phyloP scores from a whole-genome alignment of 441 rosid species.

The Populus trichocarpa region DNA sequence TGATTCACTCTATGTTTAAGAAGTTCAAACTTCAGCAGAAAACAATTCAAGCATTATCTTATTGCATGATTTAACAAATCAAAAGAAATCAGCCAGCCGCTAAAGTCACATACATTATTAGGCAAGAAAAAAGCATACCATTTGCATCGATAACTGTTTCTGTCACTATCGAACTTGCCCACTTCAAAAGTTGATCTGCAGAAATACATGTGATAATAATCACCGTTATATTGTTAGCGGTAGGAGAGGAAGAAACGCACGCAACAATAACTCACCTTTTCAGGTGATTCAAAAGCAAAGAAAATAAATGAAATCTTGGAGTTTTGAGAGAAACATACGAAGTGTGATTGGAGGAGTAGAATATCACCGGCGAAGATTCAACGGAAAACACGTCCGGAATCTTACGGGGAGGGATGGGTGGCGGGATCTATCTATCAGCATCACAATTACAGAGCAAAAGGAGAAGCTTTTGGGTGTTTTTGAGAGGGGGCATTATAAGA shows the following conservation, averaged over 20 bases:
- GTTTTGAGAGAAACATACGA: neutral
- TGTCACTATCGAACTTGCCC: neutral
- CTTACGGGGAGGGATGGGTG: slow-evolving; percentile 20
- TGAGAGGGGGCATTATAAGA: slow-evolving; percentile 1
- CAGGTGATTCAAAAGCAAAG: neutral
- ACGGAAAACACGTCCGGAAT: slow-evolving; percentile 24
- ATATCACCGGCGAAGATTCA: slow-evolving; percentile 2
- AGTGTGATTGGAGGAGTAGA: slow-evolving; percentile 10
- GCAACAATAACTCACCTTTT: neutral
- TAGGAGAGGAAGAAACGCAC: neutral
- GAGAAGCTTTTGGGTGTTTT: neutral
- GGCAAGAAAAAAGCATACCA: neutral
- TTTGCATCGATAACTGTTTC: neutral
- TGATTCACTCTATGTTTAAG: too few relatives aligned
- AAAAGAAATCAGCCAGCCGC: neutral
- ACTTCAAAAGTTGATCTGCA: neutral
- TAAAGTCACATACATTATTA: neutral
- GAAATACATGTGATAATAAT: too few relatives aligned
- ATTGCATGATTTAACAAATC: neutral
- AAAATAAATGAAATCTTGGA: neutral
- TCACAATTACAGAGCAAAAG: neutral
- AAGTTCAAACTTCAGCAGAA: too few relatives aligned
- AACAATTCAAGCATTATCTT: too few relatives aligned
- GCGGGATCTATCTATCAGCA: slow-evolving; percentile 30
- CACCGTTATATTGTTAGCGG: neutral